Percentiles rank a stretch among this genome's conserved stretches.
Evolutionary conservation across 2,329 filamentous ascomycete genomes (phyloP).

Genomic region (Neobulgaria alba): DNA sequence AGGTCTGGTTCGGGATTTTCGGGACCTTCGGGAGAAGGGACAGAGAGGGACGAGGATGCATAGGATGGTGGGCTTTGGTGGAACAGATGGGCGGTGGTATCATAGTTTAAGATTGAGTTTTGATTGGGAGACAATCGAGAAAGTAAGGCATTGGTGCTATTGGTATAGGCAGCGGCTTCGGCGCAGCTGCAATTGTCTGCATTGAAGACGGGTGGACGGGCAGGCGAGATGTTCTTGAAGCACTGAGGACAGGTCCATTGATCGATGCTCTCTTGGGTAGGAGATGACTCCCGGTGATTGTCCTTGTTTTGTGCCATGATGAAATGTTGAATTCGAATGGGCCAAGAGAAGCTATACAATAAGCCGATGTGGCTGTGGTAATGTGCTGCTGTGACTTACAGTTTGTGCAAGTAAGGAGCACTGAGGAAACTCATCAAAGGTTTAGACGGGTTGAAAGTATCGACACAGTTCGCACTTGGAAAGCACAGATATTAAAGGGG

Average conservation of each 20-base stretch:
- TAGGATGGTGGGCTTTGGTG: constrained; percentile 7
- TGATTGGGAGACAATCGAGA: neutral
- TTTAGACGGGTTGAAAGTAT: constrained; percentile 13
- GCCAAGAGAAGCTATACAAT: constrained; percentile 2
- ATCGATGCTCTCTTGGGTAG: constrained; percentile 9
- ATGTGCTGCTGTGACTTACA: constrained; percentile 8
- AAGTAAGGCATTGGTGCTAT: neutral
- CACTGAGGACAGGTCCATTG: constrained; percentile 18
- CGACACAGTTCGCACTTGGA: too few relatives aligned
- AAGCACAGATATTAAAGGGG: too few relatives aligned
- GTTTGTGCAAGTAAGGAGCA: constrained; percentile 5
- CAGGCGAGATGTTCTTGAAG: constrained; percentile 18
- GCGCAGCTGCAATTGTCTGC: constrained; percentile 21
- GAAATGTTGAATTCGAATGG: constrained; percentile 2
- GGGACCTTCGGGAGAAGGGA: constrained; percentile 16
- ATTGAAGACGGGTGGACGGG: constrained; percentile 21
- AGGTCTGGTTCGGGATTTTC: constrained; percentile 16
- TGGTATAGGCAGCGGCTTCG: constrained; percentile 9
- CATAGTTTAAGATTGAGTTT: neutral
- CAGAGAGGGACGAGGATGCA: constrained; percentile 8
- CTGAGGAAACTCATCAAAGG: constrained; percentile 14
- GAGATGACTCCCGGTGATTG: constrained; percentile 1
- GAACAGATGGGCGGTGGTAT: constrained; percentile 1
- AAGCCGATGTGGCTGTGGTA: constrained; percentile 9
- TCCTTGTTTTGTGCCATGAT: constrained; percentile 8